A percentile compares a stretch with the other conserved stretches of the same genome.
phyloP scores from a whole-genome alignment of 768 basidiomycete species.

The Tricholoma sp. region DNA sequence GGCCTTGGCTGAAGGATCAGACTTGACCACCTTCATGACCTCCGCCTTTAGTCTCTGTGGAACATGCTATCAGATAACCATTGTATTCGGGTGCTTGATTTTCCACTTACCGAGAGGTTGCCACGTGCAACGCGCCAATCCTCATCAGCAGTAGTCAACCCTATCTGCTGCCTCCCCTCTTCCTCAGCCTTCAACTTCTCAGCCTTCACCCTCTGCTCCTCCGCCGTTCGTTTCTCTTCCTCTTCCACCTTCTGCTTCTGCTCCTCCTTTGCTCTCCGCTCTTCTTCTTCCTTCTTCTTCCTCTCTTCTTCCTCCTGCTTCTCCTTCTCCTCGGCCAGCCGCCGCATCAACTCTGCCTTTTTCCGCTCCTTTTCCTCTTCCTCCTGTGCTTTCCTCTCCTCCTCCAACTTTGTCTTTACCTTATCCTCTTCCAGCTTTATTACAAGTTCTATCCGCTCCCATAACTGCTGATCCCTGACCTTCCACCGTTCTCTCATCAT shows the following conservation, averaged over 20 bases:
- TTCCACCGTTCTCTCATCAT: constrained; percentile 41
- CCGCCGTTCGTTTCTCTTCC: constrained; percentile 33
- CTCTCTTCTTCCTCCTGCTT: constrained; percentile 45
- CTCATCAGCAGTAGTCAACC: constrained; percentile 49
- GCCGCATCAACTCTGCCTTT: constrained; percentile 42
- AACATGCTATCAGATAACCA: constrained; percentile 1
- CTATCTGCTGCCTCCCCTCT: constrained; percentile 35
- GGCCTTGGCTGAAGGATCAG: constrained; percentile 45
- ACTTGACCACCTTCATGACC: constrained; percentile 61
- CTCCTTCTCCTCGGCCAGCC: constrained; percentile 36
- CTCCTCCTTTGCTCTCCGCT: constrained; percentile 35
- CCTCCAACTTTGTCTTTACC: constrained; percentile 44
- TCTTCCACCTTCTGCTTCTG: constrained; percentile 27
- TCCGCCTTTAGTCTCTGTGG: constrained; percentile 58
- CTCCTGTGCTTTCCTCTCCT: constrained; percentile 46
- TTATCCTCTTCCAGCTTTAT: constrained; percentile 65
- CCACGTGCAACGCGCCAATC: constrained; percentile 61
- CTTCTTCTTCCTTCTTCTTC: constrained; percentile 38
- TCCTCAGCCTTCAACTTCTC: constrained; percentile 30
- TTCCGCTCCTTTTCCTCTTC: constrained; percentile 42
- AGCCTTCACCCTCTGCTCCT: constrained; percentile 32
- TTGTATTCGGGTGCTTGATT: not conserved
- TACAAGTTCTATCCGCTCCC: constrained; percentile 54
- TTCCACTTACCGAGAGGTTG: constrained; percentile 46
- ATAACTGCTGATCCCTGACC: constrained; percentile 47